Evolutionary conservation across 495 filamentous ascomycete genomes (phyloP).

Genomic region (Podospora didyma): DNA sequence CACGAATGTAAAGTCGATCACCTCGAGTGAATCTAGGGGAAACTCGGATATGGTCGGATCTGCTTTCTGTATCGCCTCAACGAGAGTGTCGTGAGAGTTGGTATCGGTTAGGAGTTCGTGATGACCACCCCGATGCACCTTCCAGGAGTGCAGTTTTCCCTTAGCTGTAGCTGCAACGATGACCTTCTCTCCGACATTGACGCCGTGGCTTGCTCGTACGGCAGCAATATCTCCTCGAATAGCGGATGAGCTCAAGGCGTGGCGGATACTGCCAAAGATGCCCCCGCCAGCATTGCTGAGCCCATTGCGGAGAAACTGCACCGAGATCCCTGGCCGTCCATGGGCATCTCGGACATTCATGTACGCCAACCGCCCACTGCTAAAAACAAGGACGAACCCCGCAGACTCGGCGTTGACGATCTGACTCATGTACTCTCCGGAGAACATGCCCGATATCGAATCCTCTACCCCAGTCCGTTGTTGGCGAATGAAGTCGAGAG

Average conservation of each 20-base stretch:
- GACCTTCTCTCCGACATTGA: conserved; percentile 77
- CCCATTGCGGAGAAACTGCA: conserved; percentile 65
- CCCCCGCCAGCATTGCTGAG: conserved; percentile 50
- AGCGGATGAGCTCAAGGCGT: conserved; percentile 59
- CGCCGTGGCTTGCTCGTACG: conserved; percentile 62
- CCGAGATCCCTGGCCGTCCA: conserved; percentile 73
- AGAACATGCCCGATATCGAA: conserved; percentile 63
- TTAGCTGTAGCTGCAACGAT: conserved; percentile 70
- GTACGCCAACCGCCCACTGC: conserved; percentile 79
- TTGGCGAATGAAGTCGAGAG: conserved; percentile 69
- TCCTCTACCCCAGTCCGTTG: conserved; percentile 74
- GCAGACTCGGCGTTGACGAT: conserved; percentile 76
- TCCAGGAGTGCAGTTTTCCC: conserved; percentile 78
- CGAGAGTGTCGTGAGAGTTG: conserved; percentile 33
- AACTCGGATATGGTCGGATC: conserved; percentile 21
- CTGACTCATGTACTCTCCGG: conserved; percentile 71
- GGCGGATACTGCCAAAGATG: conserved; percentile 72
- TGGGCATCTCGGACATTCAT: conserved; percentile 79
- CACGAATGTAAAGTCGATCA: conserved; percentile 46
- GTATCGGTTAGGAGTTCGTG: conserved; percentile 50
- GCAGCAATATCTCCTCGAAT: conserved; percentile 74
- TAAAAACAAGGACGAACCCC: conserved; percentile 79
- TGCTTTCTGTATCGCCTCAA: conserved; percentile 29
- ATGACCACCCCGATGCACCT: conserved; percentile 76
- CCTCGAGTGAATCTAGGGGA: conserved; percentile 39